A percentile compares a stretch with the other conserved stretches of the same genome.
These are phyloP conservation scores for Austroboletus niveus DNA, from an alignment of 1,284 basidiomycete species.

Conservation along the genomic window DNA sequence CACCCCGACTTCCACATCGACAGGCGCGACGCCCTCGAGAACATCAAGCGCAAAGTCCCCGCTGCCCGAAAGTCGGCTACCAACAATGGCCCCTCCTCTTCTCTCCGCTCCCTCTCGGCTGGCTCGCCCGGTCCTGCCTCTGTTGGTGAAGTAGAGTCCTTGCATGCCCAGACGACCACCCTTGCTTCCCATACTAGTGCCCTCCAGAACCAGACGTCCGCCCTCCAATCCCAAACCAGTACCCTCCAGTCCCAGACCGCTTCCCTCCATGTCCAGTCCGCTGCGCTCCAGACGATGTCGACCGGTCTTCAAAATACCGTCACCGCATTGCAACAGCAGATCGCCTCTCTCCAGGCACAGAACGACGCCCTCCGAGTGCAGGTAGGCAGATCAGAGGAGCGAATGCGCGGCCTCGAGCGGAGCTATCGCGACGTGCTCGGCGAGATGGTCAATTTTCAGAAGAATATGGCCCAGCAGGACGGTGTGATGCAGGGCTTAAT, in stretches of 20 bases:
- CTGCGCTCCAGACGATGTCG: slow-evolving; percentile 27
- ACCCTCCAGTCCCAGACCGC: slow-evolving; percentile 32
- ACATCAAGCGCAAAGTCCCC: slow-evolving; percentile 92
- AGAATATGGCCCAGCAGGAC: slow-evolving; percentile 85
- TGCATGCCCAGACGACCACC: slow-evolving; percentile 26
- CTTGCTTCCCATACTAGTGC: slow-evolving; percentile 25
- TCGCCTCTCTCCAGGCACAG: slow-evolving; percentile 25
- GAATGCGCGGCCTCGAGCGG: slow-evolving; percentile 59
- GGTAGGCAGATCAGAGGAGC: slow-evolving; percentile 59
- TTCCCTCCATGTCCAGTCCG: slow-evolving; percentile 26
- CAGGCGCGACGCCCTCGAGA: slow-evolving; percentile 81
- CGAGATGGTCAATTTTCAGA: slow-evolving; percentile 83
- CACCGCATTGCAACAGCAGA: slow-evolving; percentile 26
- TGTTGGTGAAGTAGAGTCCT: slow-evolving; percentile 25
- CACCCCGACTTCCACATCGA: slow-evolving; percentile 94
- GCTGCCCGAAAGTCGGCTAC: slow-evolving; percentile 55
- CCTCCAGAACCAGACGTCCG: slow-evolving; percentile 26
- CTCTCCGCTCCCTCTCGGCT: slow-evolving; percentile 36
- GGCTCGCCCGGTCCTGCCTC: slow-evolving; percentile 27
- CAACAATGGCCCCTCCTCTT: slow-evolving; percentile 22
- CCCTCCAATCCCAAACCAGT: slow-evolving; percentile 25
- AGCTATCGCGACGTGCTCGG: slow-evolving; percentile 77
- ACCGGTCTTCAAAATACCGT: slow-evolving; percentile 26
- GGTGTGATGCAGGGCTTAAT: slow-evolving; percentile 81
- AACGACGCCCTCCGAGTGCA: slow-evolving; percentile 44